phyloP scores from a whole-genome alignment of 345 rosid genomes.

The Populus tremula region DNA sequence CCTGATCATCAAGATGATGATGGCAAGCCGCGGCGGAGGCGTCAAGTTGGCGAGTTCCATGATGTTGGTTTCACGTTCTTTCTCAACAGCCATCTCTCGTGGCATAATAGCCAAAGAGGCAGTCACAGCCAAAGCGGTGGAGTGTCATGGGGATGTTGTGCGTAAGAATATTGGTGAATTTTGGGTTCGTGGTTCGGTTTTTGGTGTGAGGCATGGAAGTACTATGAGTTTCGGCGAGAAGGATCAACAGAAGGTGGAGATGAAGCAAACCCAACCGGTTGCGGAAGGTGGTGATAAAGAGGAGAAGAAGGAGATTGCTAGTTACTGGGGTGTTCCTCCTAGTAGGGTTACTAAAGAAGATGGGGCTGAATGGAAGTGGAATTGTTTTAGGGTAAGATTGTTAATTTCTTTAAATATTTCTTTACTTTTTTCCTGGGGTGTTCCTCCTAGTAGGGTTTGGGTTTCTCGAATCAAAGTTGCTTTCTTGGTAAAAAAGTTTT shows the following conservation, averaged over 20 bases:
- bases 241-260: background rate
- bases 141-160: background rate
- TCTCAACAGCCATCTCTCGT: background rate
- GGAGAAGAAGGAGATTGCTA: conserved; percentile 11
- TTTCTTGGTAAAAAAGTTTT: background rate
- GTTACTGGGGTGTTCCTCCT: conserved; percentile 74
- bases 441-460: background rate
- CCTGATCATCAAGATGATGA: background rate
- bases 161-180: background rate
- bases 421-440: no score
- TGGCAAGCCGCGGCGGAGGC: background rate
- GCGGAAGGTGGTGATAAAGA: background rate
- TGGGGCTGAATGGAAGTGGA: conserved; percentile 82
- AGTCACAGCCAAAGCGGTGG: background rate
- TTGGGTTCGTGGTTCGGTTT: background rate
- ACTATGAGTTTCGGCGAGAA: background rate
- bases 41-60: background rate
- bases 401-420: background rate
- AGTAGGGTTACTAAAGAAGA: conserved; percentile 55
- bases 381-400: conserved; percentile 58
- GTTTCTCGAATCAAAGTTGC: background rate
- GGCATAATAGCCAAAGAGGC: background rate
- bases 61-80: background rate
- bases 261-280: background rate
- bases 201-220: background rate